A percentile compares a stretch with the other conserved stretches of the same genome.
Evolutionary conservation across 1,284 basidiomycete species (phyloP).

Genomic region (Melampsora americana): DNA sequence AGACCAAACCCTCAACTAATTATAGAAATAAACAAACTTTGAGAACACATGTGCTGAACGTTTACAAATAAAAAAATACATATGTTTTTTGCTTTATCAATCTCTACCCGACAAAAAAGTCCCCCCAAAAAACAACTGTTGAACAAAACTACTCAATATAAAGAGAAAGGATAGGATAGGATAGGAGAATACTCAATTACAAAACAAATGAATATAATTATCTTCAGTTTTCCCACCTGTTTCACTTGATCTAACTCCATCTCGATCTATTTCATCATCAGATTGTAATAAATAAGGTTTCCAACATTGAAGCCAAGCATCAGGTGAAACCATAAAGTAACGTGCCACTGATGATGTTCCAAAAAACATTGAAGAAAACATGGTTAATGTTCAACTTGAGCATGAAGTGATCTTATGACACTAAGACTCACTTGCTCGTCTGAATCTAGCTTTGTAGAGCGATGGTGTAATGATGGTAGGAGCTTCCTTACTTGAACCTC

Average conservation of each 20-base stretch:
- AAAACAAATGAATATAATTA: slow-evolving; percentile 32
- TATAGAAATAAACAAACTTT: no score
- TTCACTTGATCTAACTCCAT: slow-evolving; percentile 26
- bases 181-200: background rate
- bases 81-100: no score
- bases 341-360: slow-evolving; percentile 21
- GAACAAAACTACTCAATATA: no score
- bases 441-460: slow-evolving; percentile 43
- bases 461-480: slow-evolving; percentile 44
- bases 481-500: slow-evolving; percentile 43
- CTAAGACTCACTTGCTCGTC: slow-evolving; percentile 39
- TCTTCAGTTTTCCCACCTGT: slow-evolving; percentile 29
- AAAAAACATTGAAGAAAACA: background rate
- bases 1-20: no score
- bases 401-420: background rate
- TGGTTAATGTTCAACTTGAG: background rate
- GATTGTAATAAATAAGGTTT: slow-evolving; percentile 35
- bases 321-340: slow-evolving; percentile 39
- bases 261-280: slow-evolving; percentile 34
- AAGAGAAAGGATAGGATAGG: no score
- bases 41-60: no score
- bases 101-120: no score
- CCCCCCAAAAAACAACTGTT: no score
- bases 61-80: no score
- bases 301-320: slow-evolving; percentile 43